Evolutionary conservation across 441 rosid species (phyloP).

Genomic region (Pelargonium australe): DNA sequence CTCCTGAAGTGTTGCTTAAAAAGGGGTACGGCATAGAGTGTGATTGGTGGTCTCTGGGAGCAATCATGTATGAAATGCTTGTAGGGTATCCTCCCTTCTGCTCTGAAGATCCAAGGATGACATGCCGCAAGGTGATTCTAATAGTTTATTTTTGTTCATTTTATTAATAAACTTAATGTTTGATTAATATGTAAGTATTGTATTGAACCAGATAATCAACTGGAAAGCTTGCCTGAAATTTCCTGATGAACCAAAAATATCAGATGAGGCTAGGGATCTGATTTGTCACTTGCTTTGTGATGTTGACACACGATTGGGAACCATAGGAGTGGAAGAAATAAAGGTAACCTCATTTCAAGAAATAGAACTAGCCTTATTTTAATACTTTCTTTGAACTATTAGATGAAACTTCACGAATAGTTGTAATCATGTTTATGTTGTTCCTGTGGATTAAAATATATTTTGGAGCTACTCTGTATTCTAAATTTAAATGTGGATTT

Average conservation of each 20-base stretch:
- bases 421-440: background rate
- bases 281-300: slow-evolving; percentile 84
- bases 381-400: background rate
- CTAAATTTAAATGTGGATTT: background rate
- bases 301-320: slow-evolving; percentile 83
- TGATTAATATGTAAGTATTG: background rate
- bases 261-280: slow-evolving; percentile 77
- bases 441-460: background rate
- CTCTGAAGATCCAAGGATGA: slow-evolving; percentile 79
- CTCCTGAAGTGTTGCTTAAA: slow-evolving; percentile 94
- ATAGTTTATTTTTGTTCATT: slow-evolving; percentile 19
- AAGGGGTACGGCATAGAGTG: slow-evolving; percentile 99
- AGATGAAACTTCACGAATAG: slow-evolving; percentile 11
- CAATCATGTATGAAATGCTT: slow-evolving; percentile 96
- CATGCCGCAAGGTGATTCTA: slow-evolving; percentile 75
- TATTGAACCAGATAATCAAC: slow-evolving; percentile 21
- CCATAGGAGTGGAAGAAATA: slow-evolving; percentile 81
- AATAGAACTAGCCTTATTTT: background rate
- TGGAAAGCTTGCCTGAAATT: slow-evolving; percentile 92
- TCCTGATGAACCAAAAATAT: slow-evolving; percentile 84
- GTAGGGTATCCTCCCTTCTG: slow-evolving; percentile 96
- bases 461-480: background rate
- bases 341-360: slow-evolving; percentile 41
- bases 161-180: background rate
- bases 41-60: slow-evolving; percentile 99